These are phyloP conservation scores for Pichia manshurica DNA, from an alignment of 805 yeast species.

Conservation along the genomic window DNA sequence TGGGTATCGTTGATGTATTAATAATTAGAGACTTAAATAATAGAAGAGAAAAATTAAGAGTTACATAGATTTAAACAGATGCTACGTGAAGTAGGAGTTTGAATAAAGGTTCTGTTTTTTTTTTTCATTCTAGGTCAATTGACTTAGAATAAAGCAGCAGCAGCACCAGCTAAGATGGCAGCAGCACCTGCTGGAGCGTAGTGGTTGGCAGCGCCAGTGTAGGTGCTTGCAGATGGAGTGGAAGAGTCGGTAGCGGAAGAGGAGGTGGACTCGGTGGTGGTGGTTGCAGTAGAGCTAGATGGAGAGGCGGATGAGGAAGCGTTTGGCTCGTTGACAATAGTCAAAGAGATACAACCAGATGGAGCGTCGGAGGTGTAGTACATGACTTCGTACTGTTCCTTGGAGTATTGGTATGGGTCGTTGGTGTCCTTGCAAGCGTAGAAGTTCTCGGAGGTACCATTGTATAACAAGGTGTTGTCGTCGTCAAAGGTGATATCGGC, in stretches of 20 bases:
- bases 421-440: conserved; percentile 39
- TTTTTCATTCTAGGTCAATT: too few relatives aligned
- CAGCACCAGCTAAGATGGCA: not conserved
- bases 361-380: conserved; percentile 26
- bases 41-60: too few relatives aligned
- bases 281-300: not conserved
- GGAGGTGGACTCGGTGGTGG: not conserved
- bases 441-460: conserved; percentile 32
- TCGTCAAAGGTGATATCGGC: conserved; percentile 15
- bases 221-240: not conserved
- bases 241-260: conserved; percentile 2
- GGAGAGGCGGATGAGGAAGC: conserved; percentile 1
- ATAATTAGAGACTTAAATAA: too few relatives aligned
- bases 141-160: not conserved
- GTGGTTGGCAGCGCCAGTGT: not conserved
- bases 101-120: too few relatives aligned
- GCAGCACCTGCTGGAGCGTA: conserved; percentile 1
- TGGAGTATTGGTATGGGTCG: conserved; percentile 41
- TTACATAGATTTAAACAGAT: too few relatives aligned
- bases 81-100: too few relatives aligned
- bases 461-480: conserved; percentile 25
- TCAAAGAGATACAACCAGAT: conserved; percentile 14
- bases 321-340: not conserved
- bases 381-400: conserved; percentile 25
- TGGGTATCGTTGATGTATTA: too few relatives aligned